Percentiles rank a stretch among this genome's conserved stretches.
Conservation (phyloP, 257 asterid species). For the Henckelia pumila region DNA sequence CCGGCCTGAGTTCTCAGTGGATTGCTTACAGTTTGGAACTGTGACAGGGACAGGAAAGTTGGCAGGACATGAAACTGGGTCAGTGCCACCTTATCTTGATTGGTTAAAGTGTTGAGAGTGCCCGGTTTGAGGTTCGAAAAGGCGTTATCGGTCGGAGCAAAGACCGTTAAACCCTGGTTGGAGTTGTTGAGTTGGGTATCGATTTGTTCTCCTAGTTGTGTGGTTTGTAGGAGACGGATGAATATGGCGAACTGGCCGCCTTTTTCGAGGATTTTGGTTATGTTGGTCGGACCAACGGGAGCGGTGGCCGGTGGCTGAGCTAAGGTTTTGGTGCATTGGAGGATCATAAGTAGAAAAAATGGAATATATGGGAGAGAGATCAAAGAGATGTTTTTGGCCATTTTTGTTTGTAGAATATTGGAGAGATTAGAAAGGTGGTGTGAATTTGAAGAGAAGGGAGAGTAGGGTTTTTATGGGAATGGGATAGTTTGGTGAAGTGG, state of each 20-base stretch:
- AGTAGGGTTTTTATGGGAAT: conserved; percentile 43
- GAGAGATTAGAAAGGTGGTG: conserved; percentile 5
- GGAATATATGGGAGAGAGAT: conserved; percentile 19
- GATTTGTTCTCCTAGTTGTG: conserved; percentile 72
- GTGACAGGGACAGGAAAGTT: conserved; percentile 46
- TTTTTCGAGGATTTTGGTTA: conserved; percentile 80
- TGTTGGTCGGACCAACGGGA: conserved; percentile 78
- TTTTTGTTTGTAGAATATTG: conserved; percentile 21
- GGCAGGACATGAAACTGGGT: conserved; percentile 76
- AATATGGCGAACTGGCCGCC: conserved; percentile 80
- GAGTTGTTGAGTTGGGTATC: conserved; percentile 79
- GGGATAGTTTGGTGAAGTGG: conserved; percentile 38
- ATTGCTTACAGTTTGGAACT: conserved; percentile 83
- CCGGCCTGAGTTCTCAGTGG: conserved; percentile 92
- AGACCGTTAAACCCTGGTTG: conserved; percentile 67
- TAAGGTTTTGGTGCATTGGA: conserved; percentile 34
- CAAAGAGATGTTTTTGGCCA: conserved; percentile 26
- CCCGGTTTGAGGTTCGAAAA: conserved; percentile 64
- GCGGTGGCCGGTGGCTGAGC: conserved; percentile 63
- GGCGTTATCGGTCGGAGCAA: conserved; percentile 80
- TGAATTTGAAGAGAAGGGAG: conserved; percentile 17
- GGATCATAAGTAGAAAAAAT: conserved; percentile 31
- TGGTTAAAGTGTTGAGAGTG: conserved; percentile 62
- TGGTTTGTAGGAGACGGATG: conserved; percentile 54
- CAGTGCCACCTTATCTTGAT: conserved; percentile 64